phyloP scores from a whole-genome alignment of 345 rosid genomes.

The Microcos paniculata region DNA sequence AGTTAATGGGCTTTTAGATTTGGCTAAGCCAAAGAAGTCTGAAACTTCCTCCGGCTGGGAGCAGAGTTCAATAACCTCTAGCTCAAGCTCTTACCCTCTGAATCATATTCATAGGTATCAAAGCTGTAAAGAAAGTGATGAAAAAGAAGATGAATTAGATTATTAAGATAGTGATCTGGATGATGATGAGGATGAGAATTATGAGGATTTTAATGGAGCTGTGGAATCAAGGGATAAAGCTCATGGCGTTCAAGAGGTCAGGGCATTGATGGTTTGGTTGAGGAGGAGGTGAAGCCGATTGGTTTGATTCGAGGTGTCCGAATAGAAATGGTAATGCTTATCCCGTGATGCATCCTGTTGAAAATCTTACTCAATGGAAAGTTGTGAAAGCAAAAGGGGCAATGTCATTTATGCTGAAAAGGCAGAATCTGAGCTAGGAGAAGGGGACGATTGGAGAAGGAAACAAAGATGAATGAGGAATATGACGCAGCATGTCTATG shows the following conservation, averaged over 20 bases:
- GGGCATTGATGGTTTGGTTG: constrained; percentile 24
- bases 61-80: constrained; percentile 41
- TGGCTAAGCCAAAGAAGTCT: constrained; percentile 30
- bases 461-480: too few species aligned
- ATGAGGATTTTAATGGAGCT: constrained; percentile 28
- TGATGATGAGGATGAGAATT: constrained; percentile 34
- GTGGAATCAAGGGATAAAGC: constrained; percentile 15
- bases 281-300: constrained; percentile 29
- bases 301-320: constrained; percentile 34
- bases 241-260: constrained; percentile 1
- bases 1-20: neutral
- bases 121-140: constrained; percentile 72
- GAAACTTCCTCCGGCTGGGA: constrained; percentile 57
- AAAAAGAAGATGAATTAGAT: constrained; percentile 47
- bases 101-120: constrained; percentile 65
- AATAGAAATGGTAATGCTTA: constrained; percentile 50
- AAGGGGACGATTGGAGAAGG: too few species aligned
- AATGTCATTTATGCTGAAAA: constrained; percentile 45
- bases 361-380: constrained; percentile 94
- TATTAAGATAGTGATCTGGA: constrained; percentile 42
- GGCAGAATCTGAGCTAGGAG: constrained; percentile 59
- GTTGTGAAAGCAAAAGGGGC: constrained; percentile 61
- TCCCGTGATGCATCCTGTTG: constrained; percentile 80
- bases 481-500: too few species aligned
- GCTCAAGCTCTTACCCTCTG: constrained; percentile 57